phyloP scores from a whole-genome alignment of 805 yeast genomes.

The Wickerhamomyces tratensis region DNA sequence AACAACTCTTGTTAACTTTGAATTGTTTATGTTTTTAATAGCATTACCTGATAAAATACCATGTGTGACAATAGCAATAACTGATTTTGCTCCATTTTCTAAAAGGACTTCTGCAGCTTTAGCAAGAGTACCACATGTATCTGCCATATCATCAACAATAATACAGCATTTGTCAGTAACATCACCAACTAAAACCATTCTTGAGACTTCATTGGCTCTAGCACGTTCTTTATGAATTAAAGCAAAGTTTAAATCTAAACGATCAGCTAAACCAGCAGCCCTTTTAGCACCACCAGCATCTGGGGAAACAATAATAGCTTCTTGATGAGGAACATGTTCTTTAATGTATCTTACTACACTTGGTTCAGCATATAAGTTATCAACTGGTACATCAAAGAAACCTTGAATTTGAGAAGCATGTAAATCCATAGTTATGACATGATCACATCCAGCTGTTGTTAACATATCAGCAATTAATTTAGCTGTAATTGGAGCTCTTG shows the following conservation, averaged over 20 bases:
- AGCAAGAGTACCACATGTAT: constrained; percentile 79
- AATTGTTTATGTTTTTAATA: constrained; percentile 56
- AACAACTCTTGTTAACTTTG: constrained; percentile 58
- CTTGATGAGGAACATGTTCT: constrained; percentile 45
- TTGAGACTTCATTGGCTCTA: constrained; percentile 72
- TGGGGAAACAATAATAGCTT: constrained; percentile 74
- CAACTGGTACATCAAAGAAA: constrained; percentile 75
- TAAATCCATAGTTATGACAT: constrained; percentile 78
- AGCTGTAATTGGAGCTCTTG: constrained; percentile 81
- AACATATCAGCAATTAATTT: constrained; percentile 76
- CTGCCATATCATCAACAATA: constrained; percentile 85
- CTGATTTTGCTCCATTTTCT: constrained; percentile 59
- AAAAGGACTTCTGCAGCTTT: constrained; percentile 73
- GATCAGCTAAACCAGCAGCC: constrained; percentile 79
- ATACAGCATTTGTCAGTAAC: constrained; percentile 68
- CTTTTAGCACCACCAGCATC: constrained; percentile 90
- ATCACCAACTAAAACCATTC: constrained; percentile 83
- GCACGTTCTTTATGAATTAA: constrained; percentile 81
- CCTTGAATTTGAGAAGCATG: constrained; percentile 91
- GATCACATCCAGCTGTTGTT: constrained; percentile 79
- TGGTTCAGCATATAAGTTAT: constrained; percentile 79
- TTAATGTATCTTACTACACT: constrained; percentile 66
- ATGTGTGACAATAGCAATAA: constrained; percentile 76
- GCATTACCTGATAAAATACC: constrained; percentile 75
- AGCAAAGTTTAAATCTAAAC: constrained; percentile 71